phyloP scores from a whole-genome alignment of 805 yeast species.

The Kuraishia ogatae region DNA sequence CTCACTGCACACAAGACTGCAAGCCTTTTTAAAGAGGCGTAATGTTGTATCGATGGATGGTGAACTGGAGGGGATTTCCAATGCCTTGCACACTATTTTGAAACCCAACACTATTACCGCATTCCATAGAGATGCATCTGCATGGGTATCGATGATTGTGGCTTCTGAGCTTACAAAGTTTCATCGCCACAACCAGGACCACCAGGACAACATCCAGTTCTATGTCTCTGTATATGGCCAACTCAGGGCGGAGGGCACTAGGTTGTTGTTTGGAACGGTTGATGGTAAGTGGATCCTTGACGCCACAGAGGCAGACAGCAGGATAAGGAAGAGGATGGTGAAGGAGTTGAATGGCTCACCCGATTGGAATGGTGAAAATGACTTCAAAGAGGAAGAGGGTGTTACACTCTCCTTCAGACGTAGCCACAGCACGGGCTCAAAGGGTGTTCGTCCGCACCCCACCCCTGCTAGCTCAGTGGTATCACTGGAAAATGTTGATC shows the following conservation, averaged over 20 bases:
- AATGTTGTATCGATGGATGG: neutral
- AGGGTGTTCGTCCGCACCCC: neutral
- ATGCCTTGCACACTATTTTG: neutral
- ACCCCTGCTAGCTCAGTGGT: neutral
- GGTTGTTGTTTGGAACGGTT: conserved; percentile 20
- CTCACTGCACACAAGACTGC: neutral
- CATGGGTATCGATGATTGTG: conserved; percentile 28
- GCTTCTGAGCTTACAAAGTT: conserved; percentile 38
- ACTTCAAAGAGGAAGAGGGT: neutral
- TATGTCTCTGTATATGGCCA: conserved; percentile 38
- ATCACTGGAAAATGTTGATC: neutral
- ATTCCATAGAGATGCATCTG: conserved; percentile 22
- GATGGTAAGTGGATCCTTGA: conserved; percentile 35
- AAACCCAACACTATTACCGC: neutral
- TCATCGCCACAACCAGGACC: conserved; percentile 54
- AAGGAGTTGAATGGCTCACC: neutral
- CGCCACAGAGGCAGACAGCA: conserved; percentile 57
- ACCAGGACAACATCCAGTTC: conserved; percentile 47
- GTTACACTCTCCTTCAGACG: neutral
- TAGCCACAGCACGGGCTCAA: neutral
- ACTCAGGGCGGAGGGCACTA: conserved; percentile 32
- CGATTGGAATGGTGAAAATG: neutral
- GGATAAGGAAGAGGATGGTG: conserved; percentile 54
- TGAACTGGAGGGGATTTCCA: neutral
- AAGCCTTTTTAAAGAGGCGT: neutral